Base-by-base conservation (phyloP, 2,329 filamentous ascomycete species). In the Fusarium sp. region DNA sequence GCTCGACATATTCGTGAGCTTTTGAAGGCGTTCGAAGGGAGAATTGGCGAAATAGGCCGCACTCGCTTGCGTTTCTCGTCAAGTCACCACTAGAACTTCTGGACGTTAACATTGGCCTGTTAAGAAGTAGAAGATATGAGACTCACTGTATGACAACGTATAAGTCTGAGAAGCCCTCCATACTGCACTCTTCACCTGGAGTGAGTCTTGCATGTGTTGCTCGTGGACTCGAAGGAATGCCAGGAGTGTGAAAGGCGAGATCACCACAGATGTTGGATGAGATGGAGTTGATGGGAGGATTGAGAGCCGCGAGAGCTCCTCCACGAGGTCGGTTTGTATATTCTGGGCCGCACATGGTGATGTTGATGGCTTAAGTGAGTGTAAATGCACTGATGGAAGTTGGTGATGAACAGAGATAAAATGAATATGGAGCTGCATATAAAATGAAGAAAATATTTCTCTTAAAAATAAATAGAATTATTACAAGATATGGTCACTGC, bases 331-430 rank as follows among this genome's bases (percentile, higher is more conserved):
- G 77, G 62, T 82, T 80, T 15, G 81, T 80, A 61, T 73, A 80
- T 54, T 85, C 81, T 9, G 81, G 81, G 46, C 85, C 84, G 68
- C 85, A 87, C 85, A 87, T 87, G 42, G 17, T 87, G 42, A 35
- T 41, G 22, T 33, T 18, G n/a, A 8, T 38, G 29, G 9, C 25
- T 38, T 36, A 8, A 9, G n/a, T 20, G 18, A n/a, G 27, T 22
- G 18, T 52, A 39, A 15, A 53, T 35, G 45, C 25, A 3, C n/a
- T 18, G 18, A 2, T 8, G 13, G 3, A 27, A 27, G 7, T 29
- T 25, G 25, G 39, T n/a, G 45, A 46, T 13, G n/a, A 39, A 25
- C 9, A 25, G n/a, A 45, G 10, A 47, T 13, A 1, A 22, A 35
- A 36, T 14, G 15, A 4, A 1, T 35, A 9, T 18, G 22, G 14